Base-by-base conservation (phyloP, 1,284 basidiomycete genomes). In the Sparassis latifolia region DNA sequence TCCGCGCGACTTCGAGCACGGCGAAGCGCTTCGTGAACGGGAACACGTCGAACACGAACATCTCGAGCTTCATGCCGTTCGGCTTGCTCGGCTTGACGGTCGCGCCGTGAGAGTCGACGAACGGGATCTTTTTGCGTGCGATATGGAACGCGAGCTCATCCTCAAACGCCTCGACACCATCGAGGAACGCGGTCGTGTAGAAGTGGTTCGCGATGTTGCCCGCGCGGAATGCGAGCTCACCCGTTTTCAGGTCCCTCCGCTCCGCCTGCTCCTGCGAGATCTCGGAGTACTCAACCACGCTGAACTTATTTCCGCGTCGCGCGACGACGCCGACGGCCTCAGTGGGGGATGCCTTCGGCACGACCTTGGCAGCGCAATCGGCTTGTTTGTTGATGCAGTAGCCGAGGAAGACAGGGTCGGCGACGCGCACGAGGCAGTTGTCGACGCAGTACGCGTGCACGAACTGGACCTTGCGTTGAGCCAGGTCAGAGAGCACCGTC, bases 21-120 rank as follows among this genome's bases (percentile, higher is more conserved):
- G 87, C 82, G 52, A 99, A 91, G 50, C 73, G 77, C 61, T 84
- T 71, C 43, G 92, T 91, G 73, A 85, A 94, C 4, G 97, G 96
- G 77, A 99, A 98, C 45, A 99, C 97, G 71, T 99, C 96, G 64
- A 99, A 99, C 47, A 99, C 89, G 71, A 99, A 99, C 70, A 97
- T 77, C 71, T 99, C 97, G 58, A 99, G 82, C 73, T 99, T 99
- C 91, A 99, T 97, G 52, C 97, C 97, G 69, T 99, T 99, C n/a
- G 93, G 91, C 64, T 84, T 84, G 51, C 70, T 70, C 4, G 96
- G 95, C 67, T 94, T 96, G 66, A 93, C 69, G 2, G 65, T 44
- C 53, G 76, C 69, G 35, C 88, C 91, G 4, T 78, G 78, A 44
- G 76, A 67, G 64, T 92, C 84, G 56, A 96, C 74, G 58, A 88